Base-by-base conservation (phyloP, 257 asterid genomes). In the Ligustrum vulgare region DNA sequence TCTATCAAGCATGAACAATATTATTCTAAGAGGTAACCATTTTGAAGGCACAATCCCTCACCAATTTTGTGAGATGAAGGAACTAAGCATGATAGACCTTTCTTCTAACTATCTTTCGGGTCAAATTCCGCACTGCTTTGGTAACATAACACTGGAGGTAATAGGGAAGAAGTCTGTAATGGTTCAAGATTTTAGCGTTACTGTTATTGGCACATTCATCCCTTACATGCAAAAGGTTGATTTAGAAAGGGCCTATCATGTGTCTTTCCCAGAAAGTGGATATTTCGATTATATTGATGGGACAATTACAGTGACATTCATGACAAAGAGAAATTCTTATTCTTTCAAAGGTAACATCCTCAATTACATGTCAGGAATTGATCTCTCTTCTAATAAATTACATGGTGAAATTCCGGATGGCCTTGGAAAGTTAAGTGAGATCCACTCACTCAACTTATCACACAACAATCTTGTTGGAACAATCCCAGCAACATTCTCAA, bases 371-470 rank as follows among this genome's bases (percentile, higher is more conserved):
- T 13, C 79, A n/a, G 79, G 54, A 66, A 51, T 75, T 66, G 73
- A 75, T 75, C 67, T 75, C 20, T 75, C 79, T 41, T 66, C 56
- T 39, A 75, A 67, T 7, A 6, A 41, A 66, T 45, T 75, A 47
- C 11, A 45, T 0, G 67, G 73, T 65, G 25, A 45, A 8, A 75
- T 75, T 33, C 79, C 79, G 4, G 1, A 11, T 33, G 51, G 67
- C 15, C 73, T 49, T 6, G 78, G 73, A 5, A 75, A 67, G 54
- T 49, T 74, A 28, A 32, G 72, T 36, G 58, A 45, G 23, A 41
- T 65, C 23, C 72, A 33, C 9, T 47, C 78, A 31, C 28, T 66
- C 33, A 74, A 64, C 45, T 43, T 63, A 10, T 74, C 78, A 0
- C 65, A 66, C 72, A 74, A 63, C 49, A 58, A 75, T 66, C 20